Conservation (phyloP, 768 basidiomycete species). For the Suillus alpinus region DNA sequence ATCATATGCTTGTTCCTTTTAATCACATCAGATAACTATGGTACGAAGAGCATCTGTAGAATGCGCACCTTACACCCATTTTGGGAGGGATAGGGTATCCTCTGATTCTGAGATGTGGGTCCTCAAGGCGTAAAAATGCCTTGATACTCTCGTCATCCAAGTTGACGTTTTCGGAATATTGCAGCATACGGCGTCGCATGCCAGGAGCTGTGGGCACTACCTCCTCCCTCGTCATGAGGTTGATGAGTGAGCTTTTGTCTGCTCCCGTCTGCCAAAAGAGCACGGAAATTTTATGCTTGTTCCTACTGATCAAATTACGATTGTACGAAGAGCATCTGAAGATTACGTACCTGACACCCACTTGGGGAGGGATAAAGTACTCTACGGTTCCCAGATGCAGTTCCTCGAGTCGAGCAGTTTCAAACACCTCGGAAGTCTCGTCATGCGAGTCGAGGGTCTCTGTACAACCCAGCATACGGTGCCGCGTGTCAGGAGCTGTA, state of each 20-base stretch:
- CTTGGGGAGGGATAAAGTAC: constrained; percentile 7
- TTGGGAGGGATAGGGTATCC: constrained; percentile 9
- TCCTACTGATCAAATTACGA: neutral
- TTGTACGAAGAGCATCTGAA: neutral
- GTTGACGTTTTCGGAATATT: constrained; percentile 22
- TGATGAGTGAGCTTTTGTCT: constrained; percentile 32
- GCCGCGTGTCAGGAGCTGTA: constrained; percentile 18
- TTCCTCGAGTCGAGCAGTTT: constrained; percentile 24
- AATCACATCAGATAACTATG: neutral
- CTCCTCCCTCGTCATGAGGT: constrained; percentile 35
- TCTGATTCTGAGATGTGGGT: constrained; percentile 16
- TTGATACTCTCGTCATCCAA: constrained; percentile 17
- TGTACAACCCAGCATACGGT: constrained; percentile 26
- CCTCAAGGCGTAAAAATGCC: constrained; percentile 32
- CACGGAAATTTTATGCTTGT: constrained; percentile 25
- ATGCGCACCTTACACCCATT: neutral
- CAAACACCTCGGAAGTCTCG: constrained; percentile 20
- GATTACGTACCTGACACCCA: neutral
- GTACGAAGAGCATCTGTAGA: neutral
- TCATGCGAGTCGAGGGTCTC: constrained; percentile 25
- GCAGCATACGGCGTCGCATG: constrained; percentile 32
- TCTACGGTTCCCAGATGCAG: constrained; percentile 15
- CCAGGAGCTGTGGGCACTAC: constrained; percentile 16
- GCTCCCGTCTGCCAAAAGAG: constrained; percentile 40
- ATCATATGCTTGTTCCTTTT: neutral